phyloP scores from a whole-genome alignment of 768 basidiomycete species.

The Amanita exitialis region DNA sequence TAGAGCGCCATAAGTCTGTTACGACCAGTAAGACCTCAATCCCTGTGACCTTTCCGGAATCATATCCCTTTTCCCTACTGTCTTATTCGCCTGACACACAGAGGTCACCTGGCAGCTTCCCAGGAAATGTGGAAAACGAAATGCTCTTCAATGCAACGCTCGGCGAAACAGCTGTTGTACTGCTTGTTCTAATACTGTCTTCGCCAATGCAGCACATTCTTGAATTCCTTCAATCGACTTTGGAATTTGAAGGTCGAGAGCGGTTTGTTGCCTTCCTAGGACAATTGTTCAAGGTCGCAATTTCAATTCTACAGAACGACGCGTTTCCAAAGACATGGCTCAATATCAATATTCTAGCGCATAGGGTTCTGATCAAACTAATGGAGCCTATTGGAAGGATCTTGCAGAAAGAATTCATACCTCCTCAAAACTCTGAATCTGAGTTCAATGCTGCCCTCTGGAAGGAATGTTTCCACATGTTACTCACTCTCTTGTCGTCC shows the following conservation, averaged over 20 bases:
- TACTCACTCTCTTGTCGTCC: constrained; percentile 79
- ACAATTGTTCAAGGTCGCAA: constrained; percentile 72
- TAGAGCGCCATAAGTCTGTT: constrained; percentile 57
- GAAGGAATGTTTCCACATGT: constrained; percentile 72
- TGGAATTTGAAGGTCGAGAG: constrained; percentile 86
- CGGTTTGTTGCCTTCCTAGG: constrained; percentile 61
- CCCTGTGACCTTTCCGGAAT: constrained; percentile 86
- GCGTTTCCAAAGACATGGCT: constrained; percentile 90
- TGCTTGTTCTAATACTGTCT: constrained; percentile 74
- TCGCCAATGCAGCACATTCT: constrained; percentile 69
- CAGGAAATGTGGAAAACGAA: constrained; percentile 30
- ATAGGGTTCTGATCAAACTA: constrained; percentile 82
- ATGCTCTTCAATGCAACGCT: constrained; percentile 60
- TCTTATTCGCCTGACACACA: constrained; percentile 51
- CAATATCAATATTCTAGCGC: constrained; percentile 81
- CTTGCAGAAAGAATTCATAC: constrained; percentile 77
- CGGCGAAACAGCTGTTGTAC: constrained; percentile 80
- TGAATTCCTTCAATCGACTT: constrained; percentile 65
- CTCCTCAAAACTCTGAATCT: constrained; percentile 46
- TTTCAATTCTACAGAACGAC: constrained; percentile 76
- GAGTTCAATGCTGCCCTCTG: constrained; percentile 73
- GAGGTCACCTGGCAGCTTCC: constrained; percentile 19
- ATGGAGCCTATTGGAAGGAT: constrained; percentile 73
- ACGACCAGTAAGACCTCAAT: constrained; percentile 44
- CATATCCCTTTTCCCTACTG: constrained; percentile 85